These are phyloP conservation scores for Purpureocillium lavendulum DNA, from an alignment of 2,329 filamentous ascomycete genomes.

Conservation along the genomic window DNA sequence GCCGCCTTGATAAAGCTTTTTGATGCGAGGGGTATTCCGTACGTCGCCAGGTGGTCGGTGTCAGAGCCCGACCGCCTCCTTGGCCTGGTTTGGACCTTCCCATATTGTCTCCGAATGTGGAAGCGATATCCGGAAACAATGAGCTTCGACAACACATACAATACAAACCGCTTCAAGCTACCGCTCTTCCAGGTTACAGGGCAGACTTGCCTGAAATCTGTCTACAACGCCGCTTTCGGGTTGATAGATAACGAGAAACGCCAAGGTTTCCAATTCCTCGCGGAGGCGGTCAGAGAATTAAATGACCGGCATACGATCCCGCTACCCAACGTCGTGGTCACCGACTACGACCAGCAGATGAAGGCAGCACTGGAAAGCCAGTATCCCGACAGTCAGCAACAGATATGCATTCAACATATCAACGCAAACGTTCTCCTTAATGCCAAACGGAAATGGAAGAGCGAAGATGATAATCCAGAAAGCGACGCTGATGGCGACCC, in stretches of 20 bases:
- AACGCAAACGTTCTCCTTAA: no score
- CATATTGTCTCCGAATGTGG: constrained; percentile 2
- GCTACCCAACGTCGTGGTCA: constrained; percentile 2
- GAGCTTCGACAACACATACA: constrained; percentile 3
- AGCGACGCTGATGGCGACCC: no score
- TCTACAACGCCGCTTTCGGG: constrained; percentile 8
- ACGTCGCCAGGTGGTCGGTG: no score
- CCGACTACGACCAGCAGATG: constrained; percentile 4
- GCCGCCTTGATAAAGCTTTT: no score
- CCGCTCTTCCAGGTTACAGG: no score
- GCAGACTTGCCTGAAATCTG: background rate
- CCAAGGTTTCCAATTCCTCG: background rate
- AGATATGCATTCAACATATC: no score
- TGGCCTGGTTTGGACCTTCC: background rate
- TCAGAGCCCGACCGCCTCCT: no score
- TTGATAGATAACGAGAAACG: constrained; percentile 8
- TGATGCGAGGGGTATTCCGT: no score
- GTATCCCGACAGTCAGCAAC: constrained; percentile 3
- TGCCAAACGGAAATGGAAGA: no score
- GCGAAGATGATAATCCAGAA: no score
- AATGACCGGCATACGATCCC: background rate
- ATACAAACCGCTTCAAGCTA: background rate
- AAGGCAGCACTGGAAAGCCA: constrained; percentile 2
- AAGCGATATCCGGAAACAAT: constrained; percentile 2
- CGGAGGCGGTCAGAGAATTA: constrained; percentile 2